These are phyloP conservation scores for Collybiopsis confluens DNA, from an alignment of 768 basidiomycete species.

Conservation along the genomic window DNA sequence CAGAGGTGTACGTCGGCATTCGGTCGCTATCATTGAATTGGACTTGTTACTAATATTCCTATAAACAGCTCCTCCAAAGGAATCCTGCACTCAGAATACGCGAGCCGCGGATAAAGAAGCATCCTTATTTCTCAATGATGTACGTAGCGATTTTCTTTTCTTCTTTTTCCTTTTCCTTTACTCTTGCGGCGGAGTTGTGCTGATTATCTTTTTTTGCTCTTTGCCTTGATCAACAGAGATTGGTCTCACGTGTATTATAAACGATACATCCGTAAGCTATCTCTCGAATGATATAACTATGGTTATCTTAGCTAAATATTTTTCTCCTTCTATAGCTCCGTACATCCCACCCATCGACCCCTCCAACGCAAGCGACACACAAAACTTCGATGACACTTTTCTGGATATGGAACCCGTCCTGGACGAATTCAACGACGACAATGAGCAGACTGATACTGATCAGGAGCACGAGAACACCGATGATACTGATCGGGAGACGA, in stretches of 20 bases:
- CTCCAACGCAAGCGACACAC: slow-evolving; percentile 89
- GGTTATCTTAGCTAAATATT: slow-evolving; percentile 6
- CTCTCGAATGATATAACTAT: background rate
- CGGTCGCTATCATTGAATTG: no score
- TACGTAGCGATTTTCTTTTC: slow-evolving; percentile 31
- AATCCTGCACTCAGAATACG: slow-evolving; percentile 88
- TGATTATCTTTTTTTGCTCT: background rate
- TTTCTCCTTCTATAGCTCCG: slow-evolving; percentile 50
- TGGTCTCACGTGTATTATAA: slow-evolving; percentile 95
- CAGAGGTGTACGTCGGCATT: slow-evolving; percentile 86
- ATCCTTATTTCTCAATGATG: slow-evolving; percentile 96
- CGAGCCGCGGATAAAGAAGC: slow-evolving; percentile 90
- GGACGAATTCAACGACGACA: slow-evolving; percentile 59
- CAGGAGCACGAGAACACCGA: slow-evolving; percentile 35
- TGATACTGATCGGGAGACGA: slow-evolving; percentile 60
- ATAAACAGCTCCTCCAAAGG: slow-evolving; percentile 77
- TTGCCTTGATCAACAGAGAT: slow-evolving; percentile 48
- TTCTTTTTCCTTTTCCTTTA: slow-evolving; percentile 5
- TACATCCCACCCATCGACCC: slow-evolving; percentile 92
- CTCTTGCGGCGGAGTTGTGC: slow-evolving; percentile 4
- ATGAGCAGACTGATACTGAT: slow-evolving; percentile 61
- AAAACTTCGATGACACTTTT: slow-evolving; percentile 97
- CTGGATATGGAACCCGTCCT: slow-evolving; percentile 92
- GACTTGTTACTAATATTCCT: no score
- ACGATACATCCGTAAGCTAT: slow-evolving; percentile 77